Conservation (phyloP, 2,329 filamentous ascomycete species). For the Hypocreales sp. region DNA sequence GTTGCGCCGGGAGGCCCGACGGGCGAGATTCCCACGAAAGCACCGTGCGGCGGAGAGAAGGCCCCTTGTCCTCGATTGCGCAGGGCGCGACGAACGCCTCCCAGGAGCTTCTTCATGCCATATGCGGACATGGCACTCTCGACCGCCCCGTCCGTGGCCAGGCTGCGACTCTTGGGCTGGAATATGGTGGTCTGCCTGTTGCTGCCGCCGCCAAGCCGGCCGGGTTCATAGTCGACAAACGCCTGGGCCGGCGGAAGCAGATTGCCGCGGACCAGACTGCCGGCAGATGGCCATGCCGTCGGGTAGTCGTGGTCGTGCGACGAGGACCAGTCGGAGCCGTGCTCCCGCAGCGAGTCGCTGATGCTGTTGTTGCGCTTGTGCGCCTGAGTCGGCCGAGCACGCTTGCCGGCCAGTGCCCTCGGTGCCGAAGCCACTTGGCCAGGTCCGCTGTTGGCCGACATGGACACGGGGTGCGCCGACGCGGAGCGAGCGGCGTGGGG, state of each 20-base stretch:
- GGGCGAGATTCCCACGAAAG: slow-evolving; percentile 30
- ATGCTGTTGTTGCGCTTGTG: slow-evolving; percentile 83
- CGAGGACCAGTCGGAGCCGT: slow-evolving; percentile 31
- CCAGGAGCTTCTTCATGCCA: slow-evolving; percentile 74
- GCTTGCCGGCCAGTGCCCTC: slow-evolving; percentile 40
- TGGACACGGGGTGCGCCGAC: slow-evolving; percentile 40
- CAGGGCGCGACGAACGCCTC: slow-evolving; percentile 70
- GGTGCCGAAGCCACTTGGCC: slow-evolving; percentile 43
- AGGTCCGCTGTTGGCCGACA: slow-evolving; percentile 26
- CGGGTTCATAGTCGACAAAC: slow-evolving; percentile 53
- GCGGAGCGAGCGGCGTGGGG: slow-evolving; percentile 24
- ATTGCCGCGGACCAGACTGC: slow-evolving; percentile 77
- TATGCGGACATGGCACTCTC: slow-evolving; percentile 50
- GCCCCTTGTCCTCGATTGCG: slow-evolving; percentile 39
- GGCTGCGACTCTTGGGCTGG: slow-evolving; percentile 18
- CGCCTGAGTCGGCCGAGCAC: slow-evolving; percentile 36
- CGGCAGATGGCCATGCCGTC: slow-evolving; percentile 53
- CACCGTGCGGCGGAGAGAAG: slow-evolving; percentile 27
- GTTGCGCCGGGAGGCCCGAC: slow-evolving; percentile 36
- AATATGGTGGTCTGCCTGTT: slow-evolving; percentile 40
- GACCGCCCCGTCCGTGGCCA: slow-evolving; percentile 30
- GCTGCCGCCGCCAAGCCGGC: slow-evolving; percentile 27
- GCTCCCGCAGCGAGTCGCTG: slow-evolving; percentile 69
- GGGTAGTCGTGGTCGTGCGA: slow-evolving; percentile 41
- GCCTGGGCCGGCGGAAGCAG: slow-evolving; percentile 70